A percentile compares a stretch with the other conserved stretches of the same genome.
Conservation (phyloP, 2,329 filamentous ascomycete species). For the Fusarium sororula region DNA sequence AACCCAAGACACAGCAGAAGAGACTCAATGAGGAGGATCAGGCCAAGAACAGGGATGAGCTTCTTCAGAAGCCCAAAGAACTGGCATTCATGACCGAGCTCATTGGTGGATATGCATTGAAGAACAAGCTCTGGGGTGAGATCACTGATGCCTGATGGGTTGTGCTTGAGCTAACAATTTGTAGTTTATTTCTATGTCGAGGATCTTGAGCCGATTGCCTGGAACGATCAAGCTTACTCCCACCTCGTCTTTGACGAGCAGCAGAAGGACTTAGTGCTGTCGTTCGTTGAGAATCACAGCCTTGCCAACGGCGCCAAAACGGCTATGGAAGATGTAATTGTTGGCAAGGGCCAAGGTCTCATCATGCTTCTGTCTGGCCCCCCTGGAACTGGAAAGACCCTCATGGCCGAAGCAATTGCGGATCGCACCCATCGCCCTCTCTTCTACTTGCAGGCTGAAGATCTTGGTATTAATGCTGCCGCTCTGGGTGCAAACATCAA, state of each 20-base stretch:
- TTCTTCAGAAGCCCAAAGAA: constrained; percentile 50
- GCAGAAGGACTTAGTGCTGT: constrained; percentile 58
- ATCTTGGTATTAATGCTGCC: constrained; percentile 56
- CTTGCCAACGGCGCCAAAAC: constrained; percentile 21
- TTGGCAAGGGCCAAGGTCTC: constrained; percentile 55
- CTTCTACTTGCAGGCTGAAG: constrained; percentile 56
- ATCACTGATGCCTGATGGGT: background rate
- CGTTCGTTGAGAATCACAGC: constrained; percentile 57
- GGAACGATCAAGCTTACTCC: constrained; percentile 57
- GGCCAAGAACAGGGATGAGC: constrained; percentile 50
- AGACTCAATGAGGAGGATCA: constrained; percentile 48
- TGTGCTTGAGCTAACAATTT: constrained; percentile 1
- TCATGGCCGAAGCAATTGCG: constrained; percentile 56
- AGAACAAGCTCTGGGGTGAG: constrained; percentile 57
- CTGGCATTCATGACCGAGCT: constrained; percentile 54
- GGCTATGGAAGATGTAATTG: constrained; percentile 52
- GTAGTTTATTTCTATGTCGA: constrained; percentile 51
- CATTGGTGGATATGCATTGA: constrained; percentile 56
- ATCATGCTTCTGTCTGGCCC: constrained; percentile 57
- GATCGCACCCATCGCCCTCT: constrained; percentile 56
- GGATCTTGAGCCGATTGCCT: constrained; percentile 52
- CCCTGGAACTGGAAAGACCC: constrained; percentile 58
- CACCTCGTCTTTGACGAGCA: constrained; percentile 58
- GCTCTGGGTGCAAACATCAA: constrained; percentile 58
- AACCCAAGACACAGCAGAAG: constrained; percentile 23